Base-by-base conservation (phyloP, 2,329 filamentous ascomycete genomes). In the Verruconis gallopava region DNA sequence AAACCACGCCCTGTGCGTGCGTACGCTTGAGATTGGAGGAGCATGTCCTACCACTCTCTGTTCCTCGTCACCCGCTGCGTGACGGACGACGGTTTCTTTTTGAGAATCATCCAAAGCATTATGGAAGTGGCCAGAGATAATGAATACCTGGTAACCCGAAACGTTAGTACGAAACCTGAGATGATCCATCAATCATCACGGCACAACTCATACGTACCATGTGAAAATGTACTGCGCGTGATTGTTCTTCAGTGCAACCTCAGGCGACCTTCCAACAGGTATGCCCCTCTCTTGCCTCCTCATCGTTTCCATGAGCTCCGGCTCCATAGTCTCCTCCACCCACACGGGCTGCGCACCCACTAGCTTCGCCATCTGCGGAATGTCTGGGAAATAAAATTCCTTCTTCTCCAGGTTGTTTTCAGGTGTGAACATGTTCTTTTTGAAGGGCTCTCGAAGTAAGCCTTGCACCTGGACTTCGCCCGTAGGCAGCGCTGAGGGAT, bases 211-310 rank as follows among this genome's bases (percentile, higher is more conserved):
- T 32, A 63, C 78, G 56, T 75, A 96, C 91, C 91, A 98, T 50
- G 91, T 98, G 61, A 95, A 91, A 51, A 98, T 98, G 63, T 98
- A 98, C 68, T 96, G 91, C 49, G 85, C 79, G 63, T 98, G 91
- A 63, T 93, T 96, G 59, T 98, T 98, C 59, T 85, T 76, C 56
- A 98, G 67, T 58, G 93, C 93, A 46, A 98, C 88, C 63, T 93
- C 85, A 3, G 91, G 75, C 4, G 85, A 67, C 56, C 89, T 74
- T 12, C 88, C 91, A 56, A 95, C 89, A 2, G 91, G 91, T 46
- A 95, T 79, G 20, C 91, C 91, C 53, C 81, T 82, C 12, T 73
- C 71, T 55, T 84, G 74, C 55, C 85, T 76, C 53, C 88, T 77
- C 56, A 85, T 79, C 48, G 79, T 71, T 50, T 76, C 73, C 52